These are phyloP conservation scores for Boletus pseudo-olivaceus DNA, from an alignment of 768 basidiomycete species.

Conservation along the genomic window DNA sequence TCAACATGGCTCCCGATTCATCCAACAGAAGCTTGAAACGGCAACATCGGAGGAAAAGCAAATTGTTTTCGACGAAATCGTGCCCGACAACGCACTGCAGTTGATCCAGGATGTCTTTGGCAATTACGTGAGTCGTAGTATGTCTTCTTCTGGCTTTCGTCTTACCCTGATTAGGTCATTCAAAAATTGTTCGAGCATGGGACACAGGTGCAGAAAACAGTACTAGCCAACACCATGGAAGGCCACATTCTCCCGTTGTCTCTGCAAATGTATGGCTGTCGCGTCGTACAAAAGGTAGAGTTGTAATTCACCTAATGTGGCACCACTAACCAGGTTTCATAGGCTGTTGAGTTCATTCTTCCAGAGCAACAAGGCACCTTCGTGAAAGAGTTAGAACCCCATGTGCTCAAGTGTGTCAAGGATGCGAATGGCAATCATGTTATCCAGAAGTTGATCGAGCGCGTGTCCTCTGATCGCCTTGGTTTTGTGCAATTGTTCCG, in stretches of 20 bases:
- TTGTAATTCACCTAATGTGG: neutral
- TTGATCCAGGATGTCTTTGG: conserved; percentile 93
- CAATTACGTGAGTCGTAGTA: conserved; percentile 69
- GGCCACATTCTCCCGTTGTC: conserved; percentile 74
- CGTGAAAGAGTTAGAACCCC: conserved; percentile 73
- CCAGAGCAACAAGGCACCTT: conserved; percentile 76
- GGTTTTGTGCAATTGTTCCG: conserved; percentile 72
- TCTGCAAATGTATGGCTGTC: conserved; percentile 93
- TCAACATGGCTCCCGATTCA: conserved; percentile 97
- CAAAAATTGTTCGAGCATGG: conserved; percentile 94
- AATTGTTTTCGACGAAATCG: conserved; percentile 81
- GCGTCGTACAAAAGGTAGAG: conserved; percentile 86
- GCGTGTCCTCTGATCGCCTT: conserved; percentile 71
- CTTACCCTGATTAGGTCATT: conserved; percentile 58
- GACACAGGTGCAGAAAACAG: conserved; percentile 65
- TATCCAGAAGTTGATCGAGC: conserved; percentile 85
- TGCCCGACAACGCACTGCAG: conserved; percentile 67
- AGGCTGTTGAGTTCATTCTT: conserved; percentile 82
- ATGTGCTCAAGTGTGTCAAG: conserved; percentile 82
- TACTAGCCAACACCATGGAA: conserved; percentile 70
- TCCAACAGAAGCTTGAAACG: conserved; percentile 80
- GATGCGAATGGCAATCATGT: conserved; percentile 96
- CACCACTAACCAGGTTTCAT: conserved; percentile 9
- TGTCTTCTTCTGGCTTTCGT: neutral
- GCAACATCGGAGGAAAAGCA: conserved; percentile 79